Evolutionary conservation across 2,329 filamentous ascomycete genomes (phyloP).

Genomic region (Fusarium liriodendri): DNA sequence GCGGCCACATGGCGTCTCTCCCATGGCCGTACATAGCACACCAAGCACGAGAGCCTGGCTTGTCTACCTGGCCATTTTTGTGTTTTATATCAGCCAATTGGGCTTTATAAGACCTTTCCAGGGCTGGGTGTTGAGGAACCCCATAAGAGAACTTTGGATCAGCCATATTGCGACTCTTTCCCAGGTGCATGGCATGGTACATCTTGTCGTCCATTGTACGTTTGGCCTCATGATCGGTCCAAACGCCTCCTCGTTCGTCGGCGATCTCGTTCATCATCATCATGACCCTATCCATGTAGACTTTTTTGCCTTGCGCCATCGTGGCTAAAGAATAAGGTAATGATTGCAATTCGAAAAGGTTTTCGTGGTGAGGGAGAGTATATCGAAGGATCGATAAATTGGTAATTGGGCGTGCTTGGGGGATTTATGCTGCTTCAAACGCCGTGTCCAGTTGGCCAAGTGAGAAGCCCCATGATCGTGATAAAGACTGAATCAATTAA

Average conservation of each 20-base stretch:
- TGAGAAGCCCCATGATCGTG: neutral
- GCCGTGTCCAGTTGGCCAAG: neutral
- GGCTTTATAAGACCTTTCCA: neutral
- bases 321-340: neutral
- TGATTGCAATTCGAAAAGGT: neutral
- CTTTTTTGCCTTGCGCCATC: neutral
- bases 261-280: neutral
- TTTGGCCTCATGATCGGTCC: neutral
- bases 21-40: conserved; percentile 4
- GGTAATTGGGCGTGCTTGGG: neutral
- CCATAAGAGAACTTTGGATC: neutral
- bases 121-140: neutral
- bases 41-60: neutral
- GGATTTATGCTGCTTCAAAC: neutral
- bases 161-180: neutral
- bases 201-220: neutral
- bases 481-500: neutral
- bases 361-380: neutral
- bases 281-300: neutral
- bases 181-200: neutral
- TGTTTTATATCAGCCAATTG: neutral
- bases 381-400: neutral
- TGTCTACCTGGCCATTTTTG: neutral
- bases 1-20: conserved; percentile 23
- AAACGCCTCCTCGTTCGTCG: neutral